Percentiles rank a stretch among this genome's conserved stretches.
phyloP scores from a whole-genome alignment of 306 rosid species.

The Medicago lupulina region DNA sequence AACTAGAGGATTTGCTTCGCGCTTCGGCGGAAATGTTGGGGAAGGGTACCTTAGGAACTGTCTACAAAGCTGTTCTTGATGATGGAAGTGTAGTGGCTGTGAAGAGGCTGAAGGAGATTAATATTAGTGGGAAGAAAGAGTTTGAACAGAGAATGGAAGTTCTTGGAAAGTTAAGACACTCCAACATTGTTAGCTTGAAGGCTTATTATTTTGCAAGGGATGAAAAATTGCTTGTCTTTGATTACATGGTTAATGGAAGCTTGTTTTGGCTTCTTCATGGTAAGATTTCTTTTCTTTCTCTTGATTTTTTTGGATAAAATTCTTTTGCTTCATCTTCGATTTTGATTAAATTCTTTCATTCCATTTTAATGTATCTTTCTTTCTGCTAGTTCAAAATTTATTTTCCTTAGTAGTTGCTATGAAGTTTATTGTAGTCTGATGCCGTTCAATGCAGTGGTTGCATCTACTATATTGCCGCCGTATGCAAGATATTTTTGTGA shows the following conservation, averaged over 20 bases:
- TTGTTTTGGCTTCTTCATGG: slow-evolving; percentile 93
- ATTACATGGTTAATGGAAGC: slow-evolving; percentile 82
- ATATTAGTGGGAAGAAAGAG: slow-evolving; percentile 72
- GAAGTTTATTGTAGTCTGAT: no score
- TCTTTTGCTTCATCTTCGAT: neutral
- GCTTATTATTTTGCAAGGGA: slow-evolving; percentile 84
- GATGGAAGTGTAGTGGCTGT: slow-evolving; percentile 87
- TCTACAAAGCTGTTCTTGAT: slow-evolving; percentile 84
- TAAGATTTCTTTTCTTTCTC: slow-evolving; percentile 19
- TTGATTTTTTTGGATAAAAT: neutral
- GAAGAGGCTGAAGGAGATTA: slow-evolving; percentile 77
- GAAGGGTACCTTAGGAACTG: slow-evolving; percentile 83
- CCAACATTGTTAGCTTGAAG: slow-evolving; percentile 60
- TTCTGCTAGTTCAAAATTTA: neutral
- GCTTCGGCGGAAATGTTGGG: slow-evolving; percentile 97
- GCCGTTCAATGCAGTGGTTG: no score
- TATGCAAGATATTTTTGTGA: no score
- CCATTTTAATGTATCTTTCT: no score
- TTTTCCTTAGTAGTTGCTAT: neutral
- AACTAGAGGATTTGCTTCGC: slow-evolving; percentile 77
- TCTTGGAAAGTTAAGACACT: slow-evolving; percentile 66
- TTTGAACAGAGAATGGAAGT: slow-evolving; percentile 82
- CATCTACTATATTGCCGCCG: no score
- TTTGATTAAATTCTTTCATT: no score
- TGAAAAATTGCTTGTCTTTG: slow-evolving; percentile 81